Evolutionary conservation across 2,329 filamentous ascomycete genomes (phyloP), one percentile per base, ranked within the genome.

Genomic region (Thielaviopsis populi): DNA sequence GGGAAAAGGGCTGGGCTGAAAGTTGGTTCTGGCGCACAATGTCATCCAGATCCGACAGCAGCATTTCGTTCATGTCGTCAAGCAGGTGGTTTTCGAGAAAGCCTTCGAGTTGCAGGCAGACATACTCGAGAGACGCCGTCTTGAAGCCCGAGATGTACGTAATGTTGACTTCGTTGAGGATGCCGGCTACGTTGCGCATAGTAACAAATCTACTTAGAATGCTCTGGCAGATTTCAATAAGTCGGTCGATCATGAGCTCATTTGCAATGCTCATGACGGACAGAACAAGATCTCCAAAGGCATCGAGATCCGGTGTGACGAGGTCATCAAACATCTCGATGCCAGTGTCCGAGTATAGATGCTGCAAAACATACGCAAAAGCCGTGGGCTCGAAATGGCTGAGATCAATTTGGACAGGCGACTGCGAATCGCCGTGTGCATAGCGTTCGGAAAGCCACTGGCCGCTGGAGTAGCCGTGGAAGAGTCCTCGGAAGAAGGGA

Each of bases 61-160:
- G 75, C 66, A 95, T 87, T 50, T 88, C 83, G 63, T 97, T 91
- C 17, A 99, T 80, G 65, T 90, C 87, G 68, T 95, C 88, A 2
- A 99, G 79, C 17, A 92, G 79, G 69, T 89, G 87, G 67, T 95
- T 96, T 70, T 96, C 91, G 61, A 99, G 83, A 80, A 97, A 89
- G 6, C 85, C 84, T 73, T 99, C 94, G 65, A 97, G 79, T 70
- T 96, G 95, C 54, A 96, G 77, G 69, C 91, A 96, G 24, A 96
- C 84, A 71, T 96, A 99, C 72, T 96, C 89, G 37, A 97, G 77
- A 0, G 88, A 89, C 10, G 88, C 87, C 68, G 94, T 83, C 73
- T 95, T 96, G 76, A 99, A 96, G 64, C 88, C 84, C 0, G 83
- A 83, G 5, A 96, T 85, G 0, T 87, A 87, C 71, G 88, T 95